Conservation (phyloP, 495 filamentous ascomycete species). For the Talaromyces adpressus region DNA sequence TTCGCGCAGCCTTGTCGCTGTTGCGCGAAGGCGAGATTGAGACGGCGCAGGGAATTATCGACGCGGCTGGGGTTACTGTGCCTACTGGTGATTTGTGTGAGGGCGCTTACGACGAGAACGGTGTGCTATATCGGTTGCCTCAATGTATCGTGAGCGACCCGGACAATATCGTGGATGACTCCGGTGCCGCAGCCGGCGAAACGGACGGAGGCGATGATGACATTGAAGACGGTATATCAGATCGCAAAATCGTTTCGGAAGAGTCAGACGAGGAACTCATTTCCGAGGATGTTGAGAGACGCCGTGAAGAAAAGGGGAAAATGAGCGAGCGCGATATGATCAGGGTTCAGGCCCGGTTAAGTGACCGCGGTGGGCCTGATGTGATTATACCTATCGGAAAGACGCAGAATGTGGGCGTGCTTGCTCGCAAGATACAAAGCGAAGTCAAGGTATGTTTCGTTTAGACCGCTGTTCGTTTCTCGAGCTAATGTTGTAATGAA, state of each 20-base stretch:
- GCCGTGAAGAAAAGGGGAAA: conserved; percentile 61
- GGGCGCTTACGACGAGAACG: conserved; percentile 72
- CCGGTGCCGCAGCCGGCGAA: conserved; percentile 5
- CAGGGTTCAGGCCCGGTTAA: conserved; percentile 56
- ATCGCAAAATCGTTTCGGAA: conserved; percentile 37
- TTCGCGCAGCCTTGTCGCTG: conserved; percentile 58
- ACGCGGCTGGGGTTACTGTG: conserved; percentile 71
- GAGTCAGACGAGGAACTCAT: conserved; percentile 41
- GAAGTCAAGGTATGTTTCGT: conserved; percentile 51
- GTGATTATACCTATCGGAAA: conserved; percentile 52
- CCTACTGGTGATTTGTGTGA: conserved; percentile 65
- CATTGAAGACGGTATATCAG: conserved; percentile 39
- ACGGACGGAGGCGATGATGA: conserved; percentile 29
- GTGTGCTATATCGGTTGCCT: conserved; percentile 69
- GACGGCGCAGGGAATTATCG: conserved; percentile 70
- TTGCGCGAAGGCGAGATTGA: conserved; percentile 52
- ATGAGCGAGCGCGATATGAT: conserved; percentile 47
- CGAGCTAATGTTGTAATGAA: conserved; percentile 9
- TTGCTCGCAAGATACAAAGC: conserved; percentile 57
- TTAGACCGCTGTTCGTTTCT: not conserved
- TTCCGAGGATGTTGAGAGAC: conserved; percentile 45
- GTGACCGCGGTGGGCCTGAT: conserved; percentile 61
- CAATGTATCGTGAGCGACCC: conserved; percentile 73
- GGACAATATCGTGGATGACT: conserved; percentile 50
- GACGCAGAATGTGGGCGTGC: conserved; percentile 52